A percentile compares a stretch with the other conserved stretches of the same genome.
These are phyloP conservation scores for Geranium incanum DNA, from an alignment of 441 rosid species.

Conservation along the genomic window DNA sequence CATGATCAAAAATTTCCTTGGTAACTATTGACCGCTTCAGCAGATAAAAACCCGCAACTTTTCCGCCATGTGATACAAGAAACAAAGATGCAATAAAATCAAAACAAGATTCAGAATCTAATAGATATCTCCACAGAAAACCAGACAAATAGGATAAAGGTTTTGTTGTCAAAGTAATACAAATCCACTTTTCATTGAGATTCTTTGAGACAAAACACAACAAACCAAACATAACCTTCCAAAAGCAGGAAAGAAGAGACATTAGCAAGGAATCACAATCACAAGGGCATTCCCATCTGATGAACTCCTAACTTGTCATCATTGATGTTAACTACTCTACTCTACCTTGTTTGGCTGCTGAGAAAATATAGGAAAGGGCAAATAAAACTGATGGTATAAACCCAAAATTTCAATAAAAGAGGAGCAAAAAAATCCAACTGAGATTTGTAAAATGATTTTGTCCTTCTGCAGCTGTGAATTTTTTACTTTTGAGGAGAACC, in stretches of 20 bases:
- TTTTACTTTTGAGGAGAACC: not conserved
- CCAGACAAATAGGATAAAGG: no score
- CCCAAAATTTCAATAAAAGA: not conserved
- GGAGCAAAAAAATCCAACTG: not conserved
- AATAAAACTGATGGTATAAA: not conserved
- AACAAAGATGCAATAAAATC: no score
- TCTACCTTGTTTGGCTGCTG: no score
- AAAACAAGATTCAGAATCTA: no score
- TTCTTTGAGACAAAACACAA: constrained; percentile 57
- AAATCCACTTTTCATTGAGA: constrained; percentile 39
- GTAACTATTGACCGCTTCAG: no score
- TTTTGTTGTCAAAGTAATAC: no score
- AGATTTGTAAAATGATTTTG: not conserved
- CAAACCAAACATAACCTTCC: constrained; percentile 56
- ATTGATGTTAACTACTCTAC: constrained; percentile 7
- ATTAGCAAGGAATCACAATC: constrained; percentile 21
- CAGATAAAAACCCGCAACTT: no score
- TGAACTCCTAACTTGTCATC: constrained; percentile 17
- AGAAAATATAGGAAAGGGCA: constrained; percentile 11
- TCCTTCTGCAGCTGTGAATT: no score
- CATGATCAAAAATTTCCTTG: no score
- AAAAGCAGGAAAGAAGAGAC: constrained; percentile 30
- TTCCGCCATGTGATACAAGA: no score
- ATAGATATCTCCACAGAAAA: no score
- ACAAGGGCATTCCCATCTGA: constrained; percentile 18